phyloP scores from a whole-genome alignment of 2,329 filamentous ascomycete species.

The Zalaria sp. region DNA sequence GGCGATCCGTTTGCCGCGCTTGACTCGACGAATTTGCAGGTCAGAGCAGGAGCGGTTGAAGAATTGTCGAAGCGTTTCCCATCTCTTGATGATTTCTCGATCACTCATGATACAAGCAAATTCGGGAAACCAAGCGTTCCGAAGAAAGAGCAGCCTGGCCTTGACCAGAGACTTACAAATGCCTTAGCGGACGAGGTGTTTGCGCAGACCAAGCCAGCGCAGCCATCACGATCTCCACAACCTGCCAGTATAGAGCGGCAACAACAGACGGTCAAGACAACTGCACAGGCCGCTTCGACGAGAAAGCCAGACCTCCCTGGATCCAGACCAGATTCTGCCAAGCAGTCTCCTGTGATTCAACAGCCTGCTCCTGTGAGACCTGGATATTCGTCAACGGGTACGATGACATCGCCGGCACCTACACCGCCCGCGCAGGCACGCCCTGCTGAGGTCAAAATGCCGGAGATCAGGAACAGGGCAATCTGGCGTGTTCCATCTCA shows the following conservation, averaged over 20 bases:
- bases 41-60: constrained; percentile 44
- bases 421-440: constrained; percentile 24
- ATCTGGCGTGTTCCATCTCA: constrained; percentile 42
- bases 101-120: constrained; percentile 74
- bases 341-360: constrained; percentile 17
- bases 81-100: constrained; percentile 80
- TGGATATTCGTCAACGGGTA: constrained; percentile 56
- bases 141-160: constrained; percentile 27
- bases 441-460: constrained; percentile 17
- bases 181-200: constrained; percentile 79
- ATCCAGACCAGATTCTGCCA: constrained; percentile 12
- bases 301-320: neutral
- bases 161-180: constrained; percentile 56
- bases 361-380: constrained; percentile 34
- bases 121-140: constrained; percentile 52
- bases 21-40: constrained; percentile 47
- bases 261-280: neutral
- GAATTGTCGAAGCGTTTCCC: constrained; percentile 80
- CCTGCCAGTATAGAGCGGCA: neutral
- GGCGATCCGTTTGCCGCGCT: constrained; percentile 86
- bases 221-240: constrained; percentile 13
- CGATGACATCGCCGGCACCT: constrained; percentile 55
- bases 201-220: constrained; percentile 20
- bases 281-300: neutral
- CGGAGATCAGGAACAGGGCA: constrained; percentile 24